Percentiles rank a stretch among this genome's conserved stretches.
Conservation (phyloP, 2,329 filamentous ascomycete genomes). For the Talaromyces marneffei region DNA sequence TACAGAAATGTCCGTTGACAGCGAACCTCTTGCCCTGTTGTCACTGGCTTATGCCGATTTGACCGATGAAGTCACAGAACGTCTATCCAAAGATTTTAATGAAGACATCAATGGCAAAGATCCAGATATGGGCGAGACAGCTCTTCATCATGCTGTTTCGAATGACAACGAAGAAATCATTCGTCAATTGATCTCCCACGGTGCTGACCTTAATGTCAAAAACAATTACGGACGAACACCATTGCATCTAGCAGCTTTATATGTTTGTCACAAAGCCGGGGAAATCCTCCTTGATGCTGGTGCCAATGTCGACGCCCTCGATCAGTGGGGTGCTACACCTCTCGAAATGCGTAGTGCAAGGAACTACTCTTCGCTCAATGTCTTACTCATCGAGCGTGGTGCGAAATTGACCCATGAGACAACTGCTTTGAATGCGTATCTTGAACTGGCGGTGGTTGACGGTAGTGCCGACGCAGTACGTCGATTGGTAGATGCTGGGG, state of each 20-base stretch:
- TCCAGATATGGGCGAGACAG: background rate
- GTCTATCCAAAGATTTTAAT: background rate
- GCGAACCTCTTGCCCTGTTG: background rate
- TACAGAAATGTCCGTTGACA: background rate
- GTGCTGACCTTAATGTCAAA: background rate
- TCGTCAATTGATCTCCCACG: background rate
- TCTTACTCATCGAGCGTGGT: background rate
- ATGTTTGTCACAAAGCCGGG: background rate
- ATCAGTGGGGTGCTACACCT: background rate
- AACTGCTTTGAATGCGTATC: background rate
- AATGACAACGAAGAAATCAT: background rate
- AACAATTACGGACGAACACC: conserved; percentile 2
- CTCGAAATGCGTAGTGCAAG: background rate
- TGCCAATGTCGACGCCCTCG: background rate
- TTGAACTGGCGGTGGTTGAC: background rate
- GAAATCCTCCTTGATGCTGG: background rate
- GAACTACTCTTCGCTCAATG: background rate
- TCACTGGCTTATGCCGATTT: background rate
- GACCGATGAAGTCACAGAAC: background rate
- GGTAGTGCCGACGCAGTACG: background rate
- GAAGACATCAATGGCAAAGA: background rate
- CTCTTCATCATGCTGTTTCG: background rate
- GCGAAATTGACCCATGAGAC: background rate
- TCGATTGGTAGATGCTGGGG: background rate
- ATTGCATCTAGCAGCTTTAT: background rate